Conservation (phyloP, 805 yeast species). For the Blastobotrys terrestris region DNA sequence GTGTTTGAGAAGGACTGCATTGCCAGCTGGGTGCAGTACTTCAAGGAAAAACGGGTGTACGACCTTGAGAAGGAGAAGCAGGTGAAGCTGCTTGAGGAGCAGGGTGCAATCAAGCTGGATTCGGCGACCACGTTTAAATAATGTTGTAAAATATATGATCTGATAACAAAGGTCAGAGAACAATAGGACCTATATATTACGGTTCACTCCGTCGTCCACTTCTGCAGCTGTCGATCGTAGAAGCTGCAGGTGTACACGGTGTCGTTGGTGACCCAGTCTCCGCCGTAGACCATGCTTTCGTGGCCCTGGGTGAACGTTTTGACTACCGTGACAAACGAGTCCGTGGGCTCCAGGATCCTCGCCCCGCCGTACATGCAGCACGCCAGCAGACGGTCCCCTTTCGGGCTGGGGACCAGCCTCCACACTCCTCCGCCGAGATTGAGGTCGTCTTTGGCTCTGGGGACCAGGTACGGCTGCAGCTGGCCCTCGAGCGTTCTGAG, state of each 20-base stretch:
- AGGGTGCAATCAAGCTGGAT: conserved; percentile 42
- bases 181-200: no score
- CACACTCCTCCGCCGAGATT: conserved; percentile 93
- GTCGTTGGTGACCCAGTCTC: conserved; percentile 65
- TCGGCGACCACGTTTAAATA: conserved; percentile 16
- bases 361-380: conserved; percentile 98
- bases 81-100: conserved; percentile 62
- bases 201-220: conserved; percentile 46
- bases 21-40: conserved; percentile 81
- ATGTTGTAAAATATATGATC: no score
- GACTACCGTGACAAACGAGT: conserved; percentile 12
- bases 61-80: conserved; percentile 66
- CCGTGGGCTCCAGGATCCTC: conserved; percentile 44
- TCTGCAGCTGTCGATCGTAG: conserved; percentile 76
- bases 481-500: conserved; percentile 48
- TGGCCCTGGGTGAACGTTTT: conserved; percentile 44
- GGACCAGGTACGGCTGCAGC: conserved; percentile 38
- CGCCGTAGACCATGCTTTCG: conserved; percentile 93
- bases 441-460: conserved; percentile 34
- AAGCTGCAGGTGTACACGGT: conserved; percentile 79
- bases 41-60: conserved; percentile 81
- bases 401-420: conserved; percentile 68
- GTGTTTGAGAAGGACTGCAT: conserved; percentile 72
- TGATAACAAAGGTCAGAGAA: no score
- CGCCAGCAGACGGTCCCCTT: conserved; percentile 49